phyloP scores from a whole-genome alignment of 164 flowering plant genomes.

The Platanus orientalis region DNA sequence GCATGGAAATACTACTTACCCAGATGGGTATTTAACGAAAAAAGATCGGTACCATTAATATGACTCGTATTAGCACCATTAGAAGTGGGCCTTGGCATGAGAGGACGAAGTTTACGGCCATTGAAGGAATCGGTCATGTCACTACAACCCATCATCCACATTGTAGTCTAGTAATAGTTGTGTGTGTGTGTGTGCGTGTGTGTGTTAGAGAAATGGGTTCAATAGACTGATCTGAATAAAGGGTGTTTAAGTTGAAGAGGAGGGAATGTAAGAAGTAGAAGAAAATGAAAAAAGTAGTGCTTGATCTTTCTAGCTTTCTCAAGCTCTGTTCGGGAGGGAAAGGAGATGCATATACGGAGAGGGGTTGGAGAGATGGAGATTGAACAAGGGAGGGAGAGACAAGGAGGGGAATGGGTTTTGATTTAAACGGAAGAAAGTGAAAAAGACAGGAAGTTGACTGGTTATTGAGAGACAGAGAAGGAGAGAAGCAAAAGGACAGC shows the following conservation, averaged over 20 bases:
- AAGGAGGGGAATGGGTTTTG: conserved; percentile 20
- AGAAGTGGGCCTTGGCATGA: conserved; percentile 47
- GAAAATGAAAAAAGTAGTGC: not conserved
- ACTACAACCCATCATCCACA: conserved; percentile 78
- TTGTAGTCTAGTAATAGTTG: conserved; percentile 6
- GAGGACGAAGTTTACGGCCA: conserved; percentile 56
- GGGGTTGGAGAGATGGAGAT: conserved; percentile 27
- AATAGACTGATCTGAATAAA: not conserved
- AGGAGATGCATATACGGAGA: conserved; percentile 25
- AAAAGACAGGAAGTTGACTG: conserved; percentile 25
- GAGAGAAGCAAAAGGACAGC: not conserved
- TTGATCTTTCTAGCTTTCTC: too few relatives aligned
- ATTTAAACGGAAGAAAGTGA: conserved; percentile 25
- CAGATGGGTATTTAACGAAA: conserved; percentile 47
- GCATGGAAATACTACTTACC: conserved; percentile 18
- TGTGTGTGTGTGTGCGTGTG: too few relatives aligned
- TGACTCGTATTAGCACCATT: conserved; percentile 9
- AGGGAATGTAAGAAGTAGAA: too few relatives aligned
- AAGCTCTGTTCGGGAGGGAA: too few relatives aligned
- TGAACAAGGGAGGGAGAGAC: conserved; percentile 22
- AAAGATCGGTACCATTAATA: conserved; percentile 34
- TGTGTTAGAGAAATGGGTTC: not conserved
- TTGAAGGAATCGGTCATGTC: conserved; percentile 42
- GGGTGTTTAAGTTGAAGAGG: conserved; percentile 2
- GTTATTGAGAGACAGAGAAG: not conserved